Base-by-base conservation (phyloP, 257 asterid species). In the Plantago major region DNA sequence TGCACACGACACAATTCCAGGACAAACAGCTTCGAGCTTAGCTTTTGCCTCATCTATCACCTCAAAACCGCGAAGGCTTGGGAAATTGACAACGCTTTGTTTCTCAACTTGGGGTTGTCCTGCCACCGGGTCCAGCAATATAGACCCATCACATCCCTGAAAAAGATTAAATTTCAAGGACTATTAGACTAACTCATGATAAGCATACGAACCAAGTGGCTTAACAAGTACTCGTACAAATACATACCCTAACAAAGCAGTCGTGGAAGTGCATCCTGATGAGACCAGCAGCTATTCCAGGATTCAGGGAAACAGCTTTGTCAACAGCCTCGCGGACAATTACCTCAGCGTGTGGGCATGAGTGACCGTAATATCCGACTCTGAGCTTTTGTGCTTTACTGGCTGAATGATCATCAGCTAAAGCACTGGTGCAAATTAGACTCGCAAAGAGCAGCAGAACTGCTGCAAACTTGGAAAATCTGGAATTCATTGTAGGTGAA, bases 251-350 rank as follows among this genome's bases (percentile, higher is more conserved):
- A 7, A 80, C 81, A 22, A 85, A 85, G 67, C 89, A 85, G 55
- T 85, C 94, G 40, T 82, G 89, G 73, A 85, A 80, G 69, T 78
- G 87, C 75, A 80, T 22, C 46, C 93, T 71, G 50, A 84, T 79
- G 11, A 84, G 74, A 10, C 86, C 84, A 8, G 86, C 88, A 8
- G 80, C 89, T 0, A 79, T 55, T 7, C 89, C 89, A 6, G 86
- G 84, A 66, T 82, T 84, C 13, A 9, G 28, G 0, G 74, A 30
- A 44, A 75, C 66, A 0, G 81, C 82, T 53, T 75, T 71, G 46
- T 71, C 30, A 9, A 84, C 92, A 26, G 74, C 76, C 26, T 66
- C 44, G 64, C 78, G 74, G 1, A 84, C 78, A 43, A 84, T 79
- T 4, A 33, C 13, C 72, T 84, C 88, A 3, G 82, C 92, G 0